Evolutionary conservation across 1,284 basidiomycete genomes (phyloP).

Genomic region (Puccinia triticina): DNA sequence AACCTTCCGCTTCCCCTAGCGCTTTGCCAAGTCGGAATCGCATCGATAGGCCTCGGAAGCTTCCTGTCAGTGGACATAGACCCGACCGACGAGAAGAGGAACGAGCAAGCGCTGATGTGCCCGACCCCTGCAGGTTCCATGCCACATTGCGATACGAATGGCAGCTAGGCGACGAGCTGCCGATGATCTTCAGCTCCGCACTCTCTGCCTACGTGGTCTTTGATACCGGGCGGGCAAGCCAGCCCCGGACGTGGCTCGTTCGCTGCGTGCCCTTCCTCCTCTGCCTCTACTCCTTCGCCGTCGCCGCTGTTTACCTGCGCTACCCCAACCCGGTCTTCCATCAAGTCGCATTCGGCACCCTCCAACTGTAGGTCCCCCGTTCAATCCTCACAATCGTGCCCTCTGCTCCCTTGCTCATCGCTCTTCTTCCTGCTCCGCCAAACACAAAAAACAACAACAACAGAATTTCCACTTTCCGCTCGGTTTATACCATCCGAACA

Average conservation of each 20-base stretch:
- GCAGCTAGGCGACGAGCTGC: slow-evolving; percentile 59
- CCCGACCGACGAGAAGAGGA: too few species aligned
- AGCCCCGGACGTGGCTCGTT: slow-evolving; percentile 46
- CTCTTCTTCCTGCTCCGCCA: too few species aligned
- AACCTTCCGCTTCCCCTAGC: slow-evolving; percentile 28
- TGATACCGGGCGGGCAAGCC: slow-evolving; percentile 54
- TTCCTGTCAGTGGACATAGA: slow-evolving; percentile 5
- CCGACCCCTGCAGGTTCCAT: slow-evolving; percentile 57
- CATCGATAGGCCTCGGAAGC: slow-evolving; percentile 32
- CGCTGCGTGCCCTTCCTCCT: slow-evolving; percentile 52
- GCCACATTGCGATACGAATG: slow-evolving; percentile 57
- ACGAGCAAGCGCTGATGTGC: too few species aligned
- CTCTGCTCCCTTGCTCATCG: too few species aligned
- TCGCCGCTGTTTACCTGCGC: slow-evolving; percentile 55
- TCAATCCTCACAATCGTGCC: background rate
- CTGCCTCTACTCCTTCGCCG: slow-evolving; percentile 52
- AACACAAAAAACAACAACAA: slow-evolving; percentile 55
- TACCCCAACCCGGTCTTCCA: slow-evolving; percentile 66
- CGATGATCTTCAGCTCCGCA: slow-evolving; percentile 59
- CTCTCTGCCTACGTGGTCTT: slow-evolving; percentile 56
- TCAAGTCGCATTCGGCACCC: slow-evolving; percentile 63
- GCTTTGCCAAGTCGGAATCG: slow-evolving; percentile 42
- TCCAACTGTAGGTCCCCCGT: slow-evolving; percentile 58
- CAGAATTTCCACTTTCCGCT: slow-evolving; percentile 44
- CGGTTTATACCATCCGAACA: slow-evolving; percentile 42